Conservation (phyloP, 345 rosid genomes). For the Murraya koenigii region DNA sequence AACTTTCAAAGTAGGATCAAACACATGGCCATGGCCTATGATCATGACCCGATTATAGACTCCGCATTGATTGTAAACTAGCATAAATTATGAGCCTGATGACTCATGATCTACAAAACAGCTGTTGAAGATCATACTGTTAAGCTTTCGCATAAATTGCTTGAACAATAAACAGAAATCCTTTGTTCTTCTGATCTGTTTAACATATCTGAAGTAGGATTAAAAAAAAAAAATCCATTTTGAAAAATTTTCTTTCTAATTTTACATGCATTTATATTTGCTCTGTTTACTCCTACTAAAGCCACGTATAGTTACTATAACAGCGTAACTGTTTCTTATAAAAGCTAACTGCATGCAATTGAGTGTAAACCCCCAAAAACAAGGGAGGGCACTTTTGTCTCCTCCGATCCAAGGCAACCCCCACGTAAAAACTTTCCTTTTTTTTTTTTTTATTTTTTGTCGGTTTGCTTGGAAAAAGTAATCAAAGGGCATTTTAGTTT, state of each 20-base stretch:
- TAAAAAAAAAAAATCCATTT: too few species aligned
- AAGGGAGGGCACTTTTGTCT: too few species aligned
- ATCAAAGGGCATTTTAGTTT: neutral
- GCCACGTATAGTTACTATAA: too few species aligned
- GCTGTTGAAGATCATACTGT: neutral
- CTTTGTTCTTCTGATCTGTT: neutral
- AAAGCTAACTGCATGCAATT: neutral
- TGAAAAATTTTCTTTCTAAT: too few species aligned
- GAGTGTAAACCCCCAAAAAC: neutral
- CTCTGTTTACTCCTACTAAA: too few species aligned
- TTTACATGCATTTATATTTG: too few species aligned
- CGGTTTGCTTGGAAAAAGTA: neutral
- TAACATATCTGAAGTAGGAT: too few species aligned
- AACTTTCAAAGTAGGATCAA: neutral
- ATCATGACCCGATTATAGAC: neutral
- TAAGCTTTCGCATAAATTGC: neutral
- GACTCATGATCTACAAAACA: neutral
- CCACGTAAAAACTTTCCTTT: neutral
- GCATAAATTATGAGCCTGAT: neutral
- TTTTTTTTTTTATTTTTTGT: neutral
- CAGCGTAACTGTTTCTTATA: neutral
- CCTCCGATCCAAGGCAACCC: slow-evolving; percentile 12
- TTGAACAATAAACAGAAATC: neutral
- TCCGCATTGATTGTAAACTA: too few species aligned
- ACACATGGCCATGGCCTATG: neutral